Conservation (phyloP, 2,329 filamentous ascomycete species). For the Aspergillus melleus region DNA sequence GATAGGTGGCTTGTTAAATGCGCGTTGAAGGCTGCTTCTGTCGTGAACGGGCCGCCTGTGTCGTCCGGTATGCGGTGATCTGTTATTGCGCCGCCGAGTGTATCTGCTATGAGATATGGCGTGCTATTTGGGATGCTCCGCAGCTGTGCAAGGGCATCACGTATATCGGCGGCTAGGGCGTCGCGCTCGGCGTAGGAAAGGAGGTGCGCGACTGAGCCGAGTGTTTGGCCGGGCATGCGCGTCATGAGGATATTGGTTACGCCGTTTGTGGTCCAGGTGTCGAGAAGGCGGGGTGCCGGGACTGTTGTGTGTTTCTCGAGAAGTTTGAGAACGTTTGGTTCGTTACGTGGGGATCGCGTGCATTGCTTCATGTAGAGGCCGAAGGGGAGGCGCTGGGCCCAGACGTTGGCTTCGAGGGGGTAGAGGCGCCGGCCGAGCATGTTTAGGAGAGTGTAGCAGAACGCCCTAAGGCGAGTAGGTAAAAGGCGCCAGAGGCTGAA, state of each 20-base stretch:
- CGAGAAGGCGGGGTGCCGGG: neutral
- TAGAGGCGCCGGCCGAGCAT: no score
- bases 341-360: neutral
- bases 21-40: neutral
- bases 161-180: neutral
- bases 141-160: neutral
- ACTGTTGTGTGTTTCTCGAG: conserved; percentile 1
- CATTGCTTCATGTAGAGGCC: conserved; percentile 6
- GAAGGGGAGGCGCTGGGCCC: conserved; percentile 5
- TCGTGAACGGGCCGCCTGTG: conserved; percentile 14
- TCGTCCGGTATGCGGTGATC: conserved; percentile 3
- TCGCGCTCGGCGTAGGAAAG: conserved; percentile 5
- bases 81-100: neutral
- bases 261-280: neutral
- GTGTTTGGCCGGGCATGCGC: neutral
- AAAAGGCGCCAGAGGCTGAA: no score
- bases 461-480: neutral
- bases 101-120: neutral
- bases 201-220: neutral
- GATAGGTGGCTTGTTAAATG: neutral
- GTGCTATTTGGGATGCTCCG: conserved; percentile 5
- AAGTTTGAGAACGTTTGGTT: neutral
- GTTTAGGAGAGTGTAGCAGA: neutral
- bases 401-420: neutral
- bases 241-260: conserved; percentile 1